phyloP scores from a whole-genome alignment of 345 rosid genomes.

The Eucalyptus curtisii region DNA sequence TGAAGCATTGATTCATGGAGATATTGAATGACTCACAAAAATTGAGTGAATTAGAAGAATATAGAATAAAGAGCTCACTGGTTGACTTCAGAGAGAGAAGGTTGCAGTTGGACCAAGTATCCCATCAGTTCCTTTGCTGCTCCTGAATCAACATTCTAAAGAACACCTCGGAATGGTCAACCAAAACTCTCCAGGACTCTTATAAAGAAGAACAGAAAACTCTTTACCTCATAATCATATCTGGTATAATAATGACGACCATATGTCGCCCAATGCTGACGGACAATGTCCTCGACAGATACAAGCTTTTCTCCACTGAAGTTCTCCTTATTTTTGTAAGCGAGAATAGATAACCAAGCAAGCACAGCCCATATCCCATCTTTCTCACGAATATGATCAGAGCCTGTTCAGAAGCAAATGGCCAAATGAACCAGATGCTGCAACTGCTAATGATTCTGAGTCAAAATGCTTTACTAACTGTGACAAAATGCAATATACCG shows the following conservation, averaged over 20 bases:
- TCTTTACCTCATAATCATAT: slow-evolving; percentile 89
- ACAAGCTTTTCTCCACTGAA: slow-evolving; percentile 59
- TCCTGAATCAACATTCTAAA: slow-evolving; percentile 86
- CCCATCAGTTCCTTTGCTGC: slow-evolving; percentile 93
- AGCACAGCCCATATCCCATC: slow-evolving; percentile 99
- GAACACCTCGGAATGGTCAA: neutral
- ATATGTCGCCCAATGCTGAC: slow-evolving; percentile 74
- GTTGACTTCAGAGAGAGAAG: slow-evolving; percentile 66
- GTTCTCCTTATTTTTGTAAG: slow-evolving; percentile 72
- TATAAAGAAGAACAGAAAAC: neutral
- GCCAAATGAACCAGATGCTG: neutral
- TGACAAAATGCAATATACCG: neutral
- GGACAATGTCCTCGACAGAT: slow-evolving; percentile 84
- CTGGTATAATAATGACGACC: slow-evolving; percentile 98
- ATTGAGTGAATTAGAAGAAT: neutral
- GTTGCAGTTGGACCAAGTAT: slow-evolving; percentile 71
- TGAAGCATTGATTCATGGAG: neutral
- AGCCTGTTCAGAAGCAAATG: slow-evolving; percentile 36
- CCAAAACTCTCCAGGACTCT: neutral
- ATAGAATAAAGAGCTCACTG: slow-evolving; percentile 24
- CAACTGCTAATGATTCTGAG: neutral
- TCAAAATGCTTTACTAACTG: neutral
- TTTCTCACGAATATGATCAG: slow-evolving; percentile 95
- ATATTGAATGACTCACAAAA: neutral
- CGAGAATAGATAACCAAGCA: slow-evolving; percentile 93